Conservation (phyloP, 345 rosid species). For the Hirschfeldia incana region DNA sequence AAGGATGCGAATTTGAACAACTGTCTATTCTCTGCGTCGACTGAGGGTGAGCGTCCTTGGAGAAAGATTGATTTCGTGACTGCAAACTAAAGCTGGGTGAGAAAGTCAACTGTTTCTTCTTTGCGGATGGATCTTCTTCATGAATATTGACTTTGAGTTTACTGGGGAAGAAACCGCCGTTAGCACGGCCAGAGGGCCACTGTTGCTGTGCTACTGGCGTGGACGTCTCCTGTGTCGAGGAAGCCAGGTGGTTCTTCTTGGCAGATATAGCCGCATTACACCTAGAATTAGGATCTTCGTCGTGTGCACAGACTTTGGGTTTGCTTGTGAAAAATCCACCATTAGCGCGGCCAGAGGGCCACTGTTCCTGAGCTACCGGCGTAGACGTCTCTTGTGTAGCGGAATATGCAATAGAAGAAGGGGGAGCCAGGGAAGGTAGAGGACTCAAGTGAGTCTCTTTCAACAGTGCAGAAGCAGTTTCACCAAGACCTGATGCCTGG, state of each 20-base stretch:
- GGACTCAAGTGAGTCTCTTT: slow-evolving; percentile 94
- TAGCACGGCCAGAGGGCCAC: slow-evolving; percentile 84
- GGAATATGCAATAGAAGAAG: slow-evolving; percentile 60
- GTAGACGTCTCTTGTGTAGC: slow-evolving; percentile 54
- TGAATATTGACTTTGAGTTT: slow-evolving; percentile 47
- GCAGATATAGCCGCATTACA: slow-evolving; percentile 53
- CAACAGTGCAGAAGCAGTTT: slow-evolving; percentile 65
- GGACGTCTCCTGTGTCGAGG: slow-evolving; percentile 61
- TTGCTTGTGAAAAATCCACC: slow-evolving; percentile 75
- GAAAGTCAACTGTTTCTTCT: slow-evolving; percentile 76
- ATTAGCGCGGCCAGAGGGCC: slow-evolving; percentile 83
- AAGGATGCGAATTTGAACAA: slow-evolving; percentile 43
- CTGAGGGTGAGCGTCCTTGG: slow-evolving; percentile 50
- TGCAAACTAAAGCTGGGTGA: slow-evolving; percentile 67
- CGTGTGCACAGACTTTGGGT: slow-evolving; percentile 42
- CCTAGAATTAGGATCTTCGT: slow-evolving; percentile 51
- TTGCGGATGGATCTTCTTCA: slow-evolving; percentile 60
- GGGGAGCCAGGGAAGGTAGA: slow-evolving; percentile 67
- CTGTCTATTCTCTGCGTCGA: slow-evolving; percentile 44
- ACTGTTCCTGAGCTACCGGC: slow-evolving; percentile 58
- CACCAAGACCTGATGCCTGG: slow-evolving; percentile 81
- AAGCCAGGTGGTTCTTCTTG: slow-evolving; percentile 73
- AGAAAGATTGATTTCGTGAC: slow-evolving; percentile 50
- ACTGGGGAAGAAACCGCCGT: slow-evolving; percentile 61
- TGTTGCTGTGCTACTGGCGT: slow-evolving; percentile 54